A percentile compares a stretch with the other conserved stretches of the same genome.
These are phyloP conservation scores for Helotiales sp. DNA, from an alignment of 2,329 filamentous ascomycete genomes.

Conservation along the genomic window DNA sequence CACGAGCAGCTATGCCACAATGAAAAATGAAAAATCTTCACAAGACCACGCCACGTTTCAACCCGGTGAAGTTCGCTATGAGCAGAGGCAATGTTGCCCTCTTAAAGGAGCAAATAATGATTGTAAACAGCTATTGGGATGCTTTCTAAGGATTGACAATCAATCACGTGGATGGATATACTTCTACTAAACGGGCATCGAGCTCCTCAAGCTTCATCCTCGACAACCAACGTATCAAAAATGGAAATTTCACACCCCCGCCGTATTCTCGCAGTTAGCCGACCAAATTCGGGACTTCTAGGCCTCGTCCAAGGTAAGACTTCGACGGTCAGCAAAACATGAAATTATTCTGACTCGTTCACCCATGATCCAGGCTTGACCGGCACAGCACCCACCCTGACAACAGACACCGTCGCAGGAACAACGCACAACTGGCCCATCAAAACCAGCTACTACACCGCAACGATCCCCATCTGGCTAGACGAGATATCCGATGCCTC, in stretches of 20 bases:
- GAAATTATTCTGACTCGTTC: slow-evolving; percentile 15
- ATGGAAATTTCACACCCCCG: slow-evolving; percentile 55
- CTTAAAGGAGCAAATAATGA: not conserved
- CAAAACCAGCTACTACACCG: slow-evolving; percentile 65
- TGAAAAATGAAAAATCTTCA: slow-evolving; percentile 15
- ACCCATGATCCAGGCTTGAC: slow-evolving; percentile 55
- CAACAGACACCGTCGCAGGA: slow-evolving; percentile 51
- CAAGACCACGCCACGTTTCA: not conserved
- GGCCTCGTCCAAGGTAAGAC: slow-evolving; percentile 58
- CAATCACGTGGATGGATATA: slow-evolving; percentile 9
- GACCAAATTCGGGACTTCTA: slow-evolving; percentile 51
- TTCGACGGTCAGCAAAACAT: not conserved
- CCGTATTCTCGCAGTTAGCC: slow-evolving; percentile 60
- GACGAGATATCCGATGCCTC: slow-evolving; percentile 55
- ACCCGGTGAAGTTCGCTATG: not conserved
- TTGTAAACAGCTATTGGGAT: not conserved
- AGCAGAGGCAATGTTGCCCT: too few species aligned
- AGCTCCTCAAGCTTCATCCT: not conserved
- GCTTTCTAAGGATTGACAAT: slow-evolving; percentile 1
- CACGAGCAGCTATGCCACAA: slow-evolving; percentile 15
- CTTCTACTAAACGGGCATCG: not conserved
- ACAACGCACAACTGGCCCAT: slow-evolving; percentile 61
- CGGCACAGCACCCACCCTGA: slow-evolving; percentile 48
- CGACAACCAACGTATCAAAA: slow-evolving; percentile 21
- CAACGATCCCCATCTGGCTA: slow-evolving; percentile 69